A percentile compares a stretch with the other conserved stretches of the same genome.
phyloP scores from a whole-genome alignment of 2,329 filamentous ascomycete genomes.

The Lecanicillium sp. region DNA sequence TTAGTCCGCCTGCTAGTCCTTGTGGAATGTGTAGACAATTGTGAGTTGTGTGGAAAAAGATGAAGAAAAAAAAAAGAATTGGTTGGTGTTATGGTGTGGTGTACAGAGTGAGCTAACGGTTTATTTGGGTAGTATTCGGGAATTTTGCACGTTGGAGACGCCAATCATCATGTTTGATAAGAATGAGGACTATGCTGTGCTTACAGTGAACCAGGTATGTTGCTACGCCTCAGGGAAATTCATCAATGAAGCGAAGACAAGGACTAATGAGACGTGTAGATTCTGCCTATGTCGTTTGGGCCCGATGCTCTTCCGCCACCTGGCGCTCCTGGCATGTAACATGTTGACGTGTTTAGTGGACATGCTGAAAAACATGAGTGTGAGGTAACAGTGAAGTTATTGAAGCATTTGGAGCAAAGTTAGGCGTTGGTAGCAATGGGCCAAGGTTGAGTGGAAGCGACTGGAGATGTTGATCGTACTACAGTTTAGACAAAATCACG shows the following conservation, averaged over 20 bases:
- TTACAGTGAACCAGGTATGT: conserved; percentile 58
- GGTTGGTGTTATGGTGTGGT: too few relatives aligned
- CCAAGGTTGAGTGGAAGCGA: too few relatives aligned
- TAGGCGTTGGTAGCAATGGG: too few relatives aligned
- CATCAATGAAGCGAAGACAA: too few relatives aligned
- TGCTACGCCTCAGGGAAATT: not conserved
- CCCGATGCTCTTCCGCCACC: conserved; percentile 47
- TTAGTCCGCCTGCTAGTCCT: conserved; percentile 59
- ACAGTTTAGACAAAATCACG: too few relatives aligned
- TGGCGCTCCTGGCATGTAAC: conserved; percentile 12
- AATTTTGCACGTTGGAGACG: conserved; percentile 60
- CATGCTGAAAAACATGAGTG: too few relatives aligned
- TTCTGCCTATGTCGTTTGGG: conserved; percentile 61
- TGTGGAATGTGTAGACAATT: conserved; percentile 97
- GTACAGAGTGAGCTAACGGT: conserved; percentile 11
- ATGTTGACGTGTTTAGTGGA: too few relatives aligned
- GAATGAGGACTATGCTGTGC: conserved; percentile 61
- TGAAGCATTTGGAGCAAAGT: too few relatives aligned
- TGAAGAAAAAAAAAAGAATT: conserved; percentile 10
- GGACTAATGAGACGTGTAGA: conserved; percentile 28
- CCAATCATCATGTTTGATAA: conserved; percentile 93
- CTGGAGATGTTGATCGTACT: too few relatives aligned
- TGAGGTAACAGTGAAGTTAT: too few relatives aligned
- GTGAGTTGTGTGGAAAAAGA: conserved; percentile 36
- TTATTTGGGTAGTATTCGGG: conserved; percentile 51